Evolutionary conservation across 192 early-diverging fungal genomes (phyloP).

Genomic region (Pilaira anomala): DNA sequence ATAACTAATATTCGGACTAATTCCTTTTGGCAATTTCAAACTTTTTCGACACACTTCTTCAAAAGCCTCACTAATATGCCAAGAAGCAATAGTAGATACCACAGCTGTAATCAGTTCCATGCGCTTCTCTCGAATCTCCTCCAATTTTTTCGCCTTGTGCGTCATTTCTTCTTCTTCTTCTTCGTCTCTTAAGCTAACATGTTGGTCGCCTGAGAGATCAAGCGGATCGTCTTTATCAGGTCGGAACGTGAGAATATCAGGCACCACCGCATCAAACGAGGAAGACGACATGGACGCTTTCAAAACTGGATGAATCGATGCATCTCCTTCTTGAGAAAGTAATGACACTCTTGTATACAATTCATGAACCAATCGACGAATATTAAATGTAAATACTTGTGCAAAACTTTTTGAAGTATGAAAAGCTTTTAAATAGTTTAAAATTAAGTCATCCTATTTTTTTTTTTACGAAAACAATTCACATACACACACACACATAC

Average conservation of each 20-base stretch:
- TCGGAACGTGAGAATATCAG: constrained; percentile 11
- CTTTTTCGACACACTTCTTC: constrained; percentile 41
- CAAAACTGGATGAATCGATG: neutral
- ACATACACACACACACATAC: neutral
- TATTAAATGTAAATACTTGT: constrained; percentile 25
- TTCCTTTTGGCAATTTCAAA: neutral
- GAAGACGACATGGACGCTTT: constrained; percentile 22
- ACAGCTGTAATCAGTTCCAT: constrained; percentile 23
- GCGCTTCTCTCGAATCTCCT: neutral
- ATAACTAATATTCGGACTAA: constrained; percentile 22
- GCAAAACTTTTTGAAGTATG: constrained; percentile 33
- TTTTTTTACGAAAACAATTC: neutral
- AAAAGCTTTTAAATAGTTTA: neutral
- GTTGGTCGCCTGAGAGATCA: neutral
- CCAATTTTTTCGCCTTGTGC: neutral
- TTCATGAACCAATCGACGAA: constrained; percentile 23
- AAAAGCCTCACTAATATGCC: constrained; percentile 51
- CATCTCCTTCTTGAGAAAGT: neutral
- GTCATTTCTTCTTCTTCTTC: neutral
- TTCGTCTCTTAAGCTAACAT: neutral
- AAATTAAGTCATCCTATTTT: neutral
- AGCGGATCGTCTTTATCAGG: constrained; percentile 29
- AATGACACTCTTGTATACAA: constrained; percentile 17
- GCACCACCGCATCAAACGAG: constrained; percentile 22
- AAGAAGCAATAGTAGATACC: constrained; percentile 47